A percentile compares a stretch with the other conserved stretches of the same genome.
phyloP scores from a whole-genome alignment of 1,284 basidiomycete genomes.

The Caloboletus inedulis region DNA sequence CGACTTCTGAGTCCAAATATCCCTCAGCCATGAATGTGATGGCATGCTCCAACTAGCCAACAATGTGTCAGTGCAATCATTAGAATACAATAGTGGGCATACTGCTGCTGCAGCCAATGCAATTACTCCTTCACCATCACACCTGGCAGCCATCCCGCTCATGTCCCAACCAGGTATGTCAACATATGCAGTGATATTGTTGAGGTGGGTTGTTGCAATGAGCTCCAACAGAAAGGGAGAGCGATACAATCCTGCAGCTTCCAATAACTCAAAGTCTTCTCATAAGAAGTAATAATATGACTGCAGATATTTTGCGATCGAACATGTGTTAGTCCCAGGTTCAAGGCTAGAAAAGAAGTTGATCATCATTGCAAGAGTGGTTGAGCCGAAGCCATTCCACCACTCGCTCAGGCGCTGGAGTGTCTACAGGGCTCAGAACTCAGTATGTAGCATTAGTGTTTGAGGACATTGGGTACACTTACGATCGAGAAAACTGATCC shows the following conservation, averaged over 20 bases:
- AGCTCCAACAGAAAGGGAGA: neutral
- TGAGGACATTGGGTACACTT: neutral
- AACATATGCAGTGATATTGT: neutral
- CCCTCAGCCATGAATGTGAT: neutral
- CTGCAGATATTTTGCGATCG: neutral
- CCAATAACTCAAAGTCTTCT: neutral
- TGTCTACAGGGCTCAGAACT: neutral
- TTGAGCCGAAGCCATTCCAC: conserved; percentile 9
- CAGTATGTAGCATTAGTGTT: neutral
- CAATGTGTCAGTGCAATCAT: neutral
- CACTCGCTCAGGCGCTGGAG: conserved; percentile 8
- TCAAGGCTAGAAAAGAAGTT: conserved; percentile 3
- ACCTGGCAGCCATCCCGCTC: neutral
- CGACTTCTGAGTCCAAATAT: neutral
- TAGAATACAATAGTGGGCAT: neutral
- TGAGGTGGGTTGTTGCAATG: neutral
- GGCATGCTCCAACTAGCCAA: neutral
- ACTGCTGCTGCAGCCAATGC: neutral
- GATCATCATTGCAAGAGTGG: neutral
- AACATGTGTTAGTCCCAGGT: neutral
- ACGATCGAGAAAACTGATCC: conserved; percentile 4
- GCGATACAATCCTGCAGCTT: neutral
- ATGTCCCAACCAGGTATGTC: neutral
- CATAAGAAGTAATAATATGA: neutral
- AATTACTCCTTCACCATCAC: neutral